Evolutionary conservation across 73 alveolate species (phyloP).

Genomic region (Stentor coeruleus): DNA sequence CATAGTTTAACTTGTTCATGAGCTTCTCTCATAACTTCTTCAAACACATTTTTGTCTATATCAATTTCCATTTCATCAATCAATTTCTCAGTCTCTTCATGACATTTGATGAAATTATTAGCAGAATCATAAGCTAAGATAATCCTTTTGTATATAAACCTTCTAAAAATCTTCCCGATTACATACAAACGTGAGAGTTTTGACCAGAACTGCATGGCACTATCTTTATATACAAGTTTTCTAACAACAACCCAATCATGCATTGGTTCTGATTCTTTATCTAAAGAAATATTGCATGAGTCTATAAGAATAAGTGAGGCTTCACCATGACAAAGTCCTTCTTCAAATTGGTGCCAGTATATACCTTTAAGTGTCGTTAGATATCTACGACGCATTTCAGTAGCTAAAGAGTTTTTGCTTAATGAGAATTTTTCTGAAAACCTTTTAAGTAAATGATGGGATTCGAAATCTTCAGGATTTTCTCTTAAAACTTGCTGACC

Average conservation of each 20-base stretch:
- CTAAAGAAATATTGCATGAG: conserved; percentile 30
- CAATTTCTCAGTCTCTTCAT: conserved; percentile 20
- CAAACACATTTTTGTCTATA: neutral
- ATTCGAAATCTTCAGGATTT: conserved; percentile 4
- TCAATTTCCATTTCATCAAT: conserved; percentile 23
- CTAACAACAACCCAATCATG: conserved; percentile 23
- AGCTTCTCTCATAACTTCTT: conserved; percentile 12
- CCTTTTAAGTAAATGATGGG: neutral
- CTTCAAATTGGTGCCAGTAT: conserved; percentile 43
- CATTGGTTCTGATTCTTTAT: conserved; percentile 16
- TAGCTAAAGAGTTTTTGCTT: conserved; percentile 4
- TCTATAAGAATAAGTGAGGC: conserved; percentile 31
- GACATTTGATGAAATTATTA: conserved; percentile 32
- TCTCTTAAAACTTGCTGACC: neutral
- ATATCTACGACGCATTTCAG: conserved; percentile 35
- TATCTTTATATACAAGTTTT: neutral
- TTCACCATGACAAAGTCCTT: conserved; percentile 30
- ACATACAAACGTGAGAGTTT: neutral
- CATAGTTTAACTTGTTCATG: neutral
- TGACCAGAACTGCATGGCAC: neutral
- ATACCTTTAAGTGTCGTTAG: conserved; percentile 36
- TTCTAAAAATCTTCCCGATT: conserved; percentile 13
- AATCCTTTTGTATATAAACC: conserved; percentile 5
- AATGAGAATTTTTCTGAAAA: neutral
- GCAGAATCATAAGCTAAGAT: conserved; percentile 33